Evolutionary conservation across 2,329 filamentous ascomycete species (phyloP), one percentile per base, ranked within the genome.

Genomic region (Neophaeococcomyces aloes): DNA sequence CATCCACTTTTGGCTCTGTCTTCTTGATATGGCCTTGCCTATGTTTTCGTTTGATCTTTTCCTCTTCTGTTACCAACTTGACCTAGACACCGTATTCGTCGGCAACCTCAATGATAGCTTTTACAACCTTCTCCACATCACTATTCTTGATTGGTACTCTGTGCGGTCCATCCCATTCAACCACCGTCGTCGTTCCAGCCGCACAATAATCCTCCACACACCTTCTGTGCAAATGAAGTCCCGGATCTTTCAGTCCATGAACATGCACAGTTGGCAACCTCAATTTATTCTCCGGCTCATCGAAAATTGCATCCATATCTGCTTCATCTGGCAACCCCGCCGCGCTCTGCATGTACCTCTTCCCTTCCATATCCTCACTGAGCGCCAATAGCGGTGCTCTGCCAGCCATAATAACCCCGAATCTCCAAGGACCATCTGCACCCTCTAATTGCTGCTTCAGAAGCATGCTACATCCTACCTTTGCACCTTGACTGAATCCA

Each of bases 101-200:
- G 3, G 72, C 73, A 29, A 77, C 56, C 18, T 67, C 63, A 29
- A 78, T 59, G 23, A 79, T 72, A 37, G 69, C 66, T 8, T 65
- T 60, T 8, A 74, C 66, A 8, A 83, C 64, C 7, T 61, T 65
- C 38, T 74, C 67, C 2, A 87, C 80, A 60, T 87, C 83, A 23
- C 61, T 64, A 17, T 64, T 67, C 66, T 82, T 83, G 47, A 88
- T 71, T 2, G 83, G 81, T 38, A 89, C 67, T 4, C 83, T 65
- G 59, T 89, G 84, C 1, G 69, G 71, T 0, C 81, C 83, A 45
- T 84, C 73, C 84, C 83, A 88, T 59, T 86, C 79, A 1, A 88
- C 59, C 35, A 86, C 48, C 30, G 62, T 69, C 4, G 72, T 65
- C 2, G 65, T 75, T 0, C 67, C 70, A 7, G 65, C 56, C 38